Percentiles rank a stretch among this genome's conserved stretches.
These are phyloP conservation scores for Vaccinium macrocarpon DNA, from an alignment of 148 eudicot species.

Conservation along the genomic window DNA sequence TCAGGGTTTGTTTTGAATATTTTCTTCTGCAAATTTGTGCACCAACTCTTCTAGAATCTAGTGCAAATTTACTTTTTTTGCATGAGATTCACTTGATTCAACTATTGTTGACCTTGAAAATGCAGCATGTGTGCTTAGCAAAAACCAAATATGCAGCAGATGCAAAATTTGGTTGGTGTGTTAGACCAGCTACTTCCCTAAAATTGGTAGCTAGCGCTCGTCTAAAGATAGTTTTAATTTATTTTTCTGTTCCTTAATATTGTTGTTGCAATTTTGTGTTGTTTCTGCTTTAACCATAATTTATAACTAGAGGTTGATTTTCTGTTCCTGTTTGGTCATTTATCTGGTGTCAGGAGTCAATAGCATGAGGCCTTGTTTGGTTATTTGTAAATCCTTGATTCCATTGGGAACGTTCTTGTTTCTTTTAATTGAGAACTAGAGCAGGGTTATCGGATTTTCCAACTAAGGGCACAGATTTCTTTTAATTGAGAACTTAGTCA, in stretches of 20 bases:
- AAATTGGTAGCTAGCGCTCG: not conserved
- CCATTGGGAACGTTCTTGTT: not conserved
- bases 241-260: not conserved
- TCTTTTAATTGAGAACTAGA: not conserved
- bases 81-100: not conserved
- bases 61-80: not conserved
- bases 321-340: not conserved
- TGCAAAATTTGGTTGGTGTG: not conserved
- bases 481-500: not conserved
- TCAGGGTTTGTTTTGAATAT: not conserved
- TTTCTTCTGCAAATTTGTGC: not conserved
- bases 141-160: not conserved
- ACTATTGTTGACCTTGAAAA: not conserved
- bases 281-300: not conserved
- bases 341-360: not conserved
- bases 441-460: not conserved
- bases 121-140: no score
- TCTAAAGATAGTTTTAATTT: not conserved
- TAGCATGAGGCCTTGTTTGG: constrained; percentile 2
- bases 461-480: not conserved
- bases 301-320: not conserved
- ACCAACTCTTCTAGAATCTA: not conserved
- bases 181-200: not conserved
- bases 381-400: constrained; percentile 7
- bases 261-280: constrained; percentile 2